Conservation (phyloP, 805 yeast genomes). For the Torulaspora delbrueckii region DNA sequence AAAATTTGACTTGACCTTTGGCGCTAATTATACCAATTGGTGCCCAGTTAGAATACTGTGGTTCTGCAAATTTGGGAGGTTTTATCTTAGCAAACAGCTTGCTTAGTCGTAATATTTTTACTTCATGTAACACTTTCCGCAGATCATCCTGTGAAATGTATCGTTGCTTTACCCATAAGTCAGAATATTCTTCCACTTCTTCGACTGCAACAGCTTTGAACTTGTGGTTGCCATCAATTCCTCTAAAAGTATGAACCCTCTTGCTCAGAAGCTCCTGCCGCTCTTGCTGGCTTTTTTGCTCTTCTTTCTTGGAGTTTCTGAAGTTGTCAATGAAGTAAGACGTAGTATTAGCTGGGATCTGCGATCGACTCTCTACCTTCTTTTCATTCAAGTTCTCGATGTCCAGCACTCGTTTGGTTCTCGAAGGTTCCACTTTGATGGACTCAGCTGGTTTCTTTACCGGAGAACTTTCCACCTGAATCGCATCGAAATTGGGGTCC, state of each 20-base stretch:
- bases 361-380: conserved; percentile 2
- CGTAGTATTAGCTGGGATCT: conserved; percentile 15
- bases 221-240: conserved; percentile 13
- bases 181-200: conserved; percentile 46
- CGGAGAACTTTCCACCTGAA: conserved; percentile 31
- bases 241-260: conserved; percentile 41
- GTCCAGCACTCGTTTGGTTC: neutral
- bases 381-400: conserved; percentile 16
- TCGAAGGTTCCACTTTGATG: neutral
- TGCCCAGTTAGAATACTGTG: conserved; percentile 73
- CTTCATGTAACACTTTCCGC: conserved; percentile 39
- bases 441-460: conserved; percentile 23
- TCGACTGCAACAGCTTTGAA: conserved; percentile 34
- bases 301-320: conserved; percentile 25
- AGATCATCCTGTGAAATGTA: conserved; percentile 42
- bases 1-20: conserved; percentile 50
- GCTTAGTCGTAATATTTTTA: conserved; percentile 52
- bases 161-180: conserved; percentile 41
- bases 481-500: conserved; percentile 26
- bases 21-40: conserved; percentile 61
- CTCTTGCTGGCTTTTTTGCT: conserved; percentile 18
- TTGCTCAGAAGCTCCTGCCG: conserved; percentile 31
- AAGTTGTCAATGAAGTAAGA: conserved; percentile 36
- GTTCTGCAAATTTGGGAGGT: conserved; percentile 67
- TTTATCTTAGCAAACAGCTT: conserved; percentile 58